Conservation (phyloP, 2,329 filamentous ascomycete species). For the Emergomyces orientalis region DNA sequence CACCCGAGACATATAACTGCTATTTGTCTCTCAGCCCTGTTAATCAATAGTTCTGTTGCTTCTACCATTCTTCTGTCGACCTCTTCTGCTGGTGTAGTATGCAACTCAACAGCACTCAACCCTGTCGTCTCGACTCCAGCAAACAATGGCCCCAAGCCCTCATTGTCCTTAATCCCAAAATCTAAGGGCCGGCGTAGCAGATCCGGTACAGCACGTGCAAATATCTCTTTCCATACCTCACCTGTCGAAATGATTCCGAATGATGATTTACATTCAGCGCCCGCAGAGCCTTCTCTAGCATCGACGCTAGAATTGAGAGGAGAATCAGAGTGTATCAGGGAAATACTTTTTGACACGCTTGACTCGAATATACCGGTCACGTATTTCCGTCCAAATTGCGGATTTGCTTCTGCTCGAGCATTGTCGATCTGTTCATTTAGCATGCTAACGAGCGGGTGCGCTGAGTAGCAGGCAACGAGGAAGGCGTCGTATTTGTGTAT, state of each 20-base stretch:
- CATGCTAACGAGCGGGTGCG: conserved; percentile 63
- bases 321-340: neutral
- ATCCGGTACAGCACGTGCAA: conserved; percentile 54
- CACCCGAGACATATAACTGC: conserved; percentile 74
- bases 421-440: conserved; percentile 41
- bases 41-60: conserved; percentile 59
- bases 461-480: conserved; percentile 79
- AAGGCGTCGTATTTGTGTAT: conserved; percentile 54
- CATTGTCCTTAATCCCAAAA: conserved; percentile 20
- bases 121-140: conserved; percentile 76
- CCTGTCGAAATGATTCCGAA: conserved; percentile 91
- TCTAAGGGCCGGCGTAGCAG: conserved; percentile 49
- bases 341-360: conserved; percentile 45
- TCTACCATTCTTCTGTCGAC: conserved; percentile 57
- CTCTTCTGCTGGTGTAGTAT: conserved; percentile 55
- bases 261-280: conserved; percentile 33
- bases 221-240: conserved; percentile 67
- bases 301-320: neutral
- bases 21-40: conserved; percentile 41
- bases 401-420: conserved; percentile 17
- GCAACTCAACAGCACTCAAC: conserved; percentile 68
- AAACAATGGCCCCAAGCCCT: conserved; percentile 45
- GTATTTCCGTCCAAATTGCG: conserved; percentile 34
- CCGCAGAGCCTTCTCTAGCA: conserved; percentile 19
- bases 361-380: conserved; percentile 85